A percentile compares a stretch with the other conserved stretches of the same genome.
These are phyloP conservation scores for Wickerhamiella infanticola DNA, from an alignment of 1,139 yeast genomes.

Conservation along the genomic window DNA sequence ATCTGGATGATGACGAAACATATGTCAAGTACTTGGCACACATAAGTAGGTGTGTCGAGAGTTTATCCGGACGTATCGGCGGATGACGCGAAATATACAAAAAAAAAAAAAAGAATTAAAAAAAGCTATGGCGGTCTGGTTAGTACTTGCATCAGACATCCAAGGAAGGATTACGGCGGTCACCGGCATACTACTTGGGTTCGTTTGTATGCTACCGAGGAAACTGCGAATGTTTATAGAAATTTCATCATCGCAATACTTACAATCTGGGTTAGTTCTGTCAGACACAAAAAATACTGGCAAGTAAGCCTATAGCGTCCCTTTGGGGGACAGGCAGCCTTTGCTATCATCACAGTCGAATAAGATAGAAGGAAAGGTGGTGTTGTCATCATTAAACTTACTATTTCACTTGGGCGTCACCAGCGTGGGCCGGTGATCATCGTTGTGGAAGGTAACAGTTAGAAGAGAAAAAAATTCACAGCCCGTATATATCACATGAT, in stretches of 20 bases:
- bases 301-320: conserved; percentile 37
- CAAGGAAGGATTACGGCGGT: conserved; percentile 60
- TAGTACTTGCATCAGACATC: conserved; percentile 39
- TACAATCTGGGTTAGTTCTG: conserved; percentile 14
- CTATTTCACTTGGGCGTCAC: conserved; percentile 12
- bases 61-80: background rate
- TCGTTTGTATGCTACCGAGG: conserved; percentile 77
- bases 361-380: conserved; percentile 65
- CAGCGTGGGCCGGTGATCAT: too few species aligned
- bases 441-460: background rate
- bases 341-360: conserved; percentile 80
- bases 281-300: conserved; percentile 67
- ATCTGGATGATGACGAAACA: background rate
- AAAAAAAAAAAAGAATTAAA: too few species aligned
- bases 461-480: background rate
- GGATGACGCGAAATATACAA: background rate
- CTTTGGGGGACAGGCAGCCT: conserved; percentile 33
- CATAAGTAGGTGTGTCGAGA: too few species aligned
- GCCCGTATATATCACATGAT: background rate
- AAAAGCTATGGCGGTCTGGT: background rate
- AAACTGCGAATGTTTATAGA: conserved; percentile 78
- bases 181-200: conserved; percentile 75
- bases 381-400: conserved; percentile 21
- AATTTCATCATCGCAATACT: conserved; percentile 47
- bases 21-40: too few species aligned